These are phyloP conservation scores for Globisporangium middletonii DNA, from an alignment of 352 stramenopile species.

Conservation along the genomic window DNA sequence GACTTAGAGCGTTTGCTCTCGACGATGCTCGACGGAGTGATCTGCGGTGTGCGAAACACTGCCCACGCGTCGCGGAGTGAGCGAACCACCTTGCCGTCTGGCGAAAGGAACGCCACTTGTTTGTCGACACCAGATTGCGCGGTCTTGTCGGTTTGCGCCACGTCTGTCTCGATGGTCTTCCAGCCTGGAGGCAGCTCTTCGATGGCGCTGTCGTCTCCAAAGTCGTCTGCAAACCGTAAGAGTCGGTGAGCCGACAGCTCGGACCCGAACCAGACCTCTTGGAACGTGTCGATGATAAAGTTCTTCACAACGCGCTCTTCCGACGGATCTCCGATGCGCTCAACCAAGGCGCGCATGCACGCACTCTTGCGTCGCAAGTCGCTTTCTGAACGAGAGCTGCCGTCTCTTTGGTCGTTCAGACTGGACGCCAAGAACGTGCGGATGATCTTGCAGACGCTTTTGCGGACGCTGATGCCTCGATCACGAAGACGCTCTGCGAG, in stretches of 20 bases:
- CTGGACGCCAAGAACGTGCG: slow-evolving; percentile 32
- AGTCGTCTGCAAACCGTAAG: slow-evolving; percentile 21
- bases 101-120: slow-evolving; percentile 39
- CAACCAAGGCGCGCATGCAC: slow-evolving; percentile 71
- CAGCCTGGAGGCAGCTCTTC: slow-evolving; percentile 46
- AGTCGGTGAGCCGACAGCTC: slow-evolving; percentile 43
- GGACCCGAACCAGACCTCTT: slow-evolving; percentile 81
- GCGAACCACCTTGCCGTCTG: slow-evolving; percentile 37
- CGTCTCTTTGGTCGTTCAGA: slow-evolving; percentile 1
- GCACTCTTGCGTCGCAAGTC: slow-evolving; percentile 47
- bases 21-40: slow-evolving; percentile 59
- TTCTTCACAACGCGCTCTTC: slow-evolving; percentile 81
- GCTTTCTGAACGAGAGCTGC: slow-evolving; percentile 14
- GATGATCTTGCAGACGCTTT: slow-evolving; percentile 83
- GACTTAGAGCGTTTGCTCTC: slow-evolving; percentile 57
- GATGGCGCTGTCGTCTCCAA: slow-evolving; percentile 22
- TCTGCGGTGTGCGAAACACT: slow-evolving; percentile 36
- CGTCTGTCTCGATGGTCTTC: slow-evolving; percentile 17
- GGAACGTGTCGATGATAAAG: slow-evolving; percentile 81
- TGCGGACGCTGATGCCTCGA: slow-evolving; percentile 82
- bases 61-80: slow-evolving; percentile 63
- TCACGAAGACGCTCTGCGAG: slow-evolving; percentile 68
- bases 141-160: slow-evolving; percentile 3
- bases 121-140: neutral
- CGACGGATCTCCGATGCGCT: slow-evolving; percentile 59